phyloP scores from a whole-genome alignment of 495 filamentous ascomycete species.

The Penicillium arizonense region DNA sequence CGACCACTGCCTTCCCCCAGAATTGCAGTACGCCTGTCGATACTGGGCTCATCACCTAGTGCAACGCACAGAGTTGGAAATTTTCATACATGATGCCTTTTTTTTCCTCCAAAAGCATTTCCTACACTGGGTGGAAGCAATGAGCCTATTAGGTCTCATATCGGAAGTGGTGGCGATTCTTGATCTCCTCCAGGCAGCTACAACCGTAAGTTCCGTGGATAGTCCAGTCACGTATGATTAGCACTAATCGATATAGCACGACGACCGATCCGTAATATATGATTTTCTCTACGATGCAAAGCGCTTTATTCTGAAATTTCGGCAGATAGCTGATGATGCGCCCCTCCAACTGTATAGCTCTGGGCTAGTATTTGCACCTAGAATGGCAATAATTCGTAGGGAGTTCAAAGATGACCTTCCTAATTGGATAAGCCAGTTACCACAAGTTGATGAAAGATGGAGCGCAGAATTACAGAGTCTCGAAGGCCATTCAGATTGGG shows the following conservation, averaged over 20 bases:
- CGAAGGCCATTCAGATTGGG: conserved; percentile 13
- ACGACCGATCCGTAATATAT: not conserved
- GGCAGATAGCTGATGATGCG: conserved; percentile 28
- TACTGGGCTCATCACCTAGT: conserved; percentile 28
- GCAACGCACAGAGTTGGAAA: not conserved
- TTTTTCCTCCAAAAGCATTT: not conserved
- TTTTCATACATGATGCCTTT: not conserved
- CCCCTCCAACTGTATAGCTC: conserved; percentile 1
- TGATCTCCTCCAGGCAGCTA: not conserved
- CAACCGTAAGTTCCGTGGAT: not conserved
- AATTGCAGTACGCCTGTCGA: conserved; percentile 40
- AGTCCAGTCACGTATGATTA: not conserved
- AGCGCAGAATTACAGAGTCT: conserved; percentile 15
- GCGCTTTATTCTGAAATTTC: conserved; percentile 30
- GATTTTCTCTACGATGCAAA: conserved; percentile 31
- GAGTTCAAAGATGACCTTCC: not conserved
- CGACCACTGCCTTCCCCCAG: conserved; percentile 20
- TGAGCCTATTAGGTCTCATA: conserved; percentile 21
- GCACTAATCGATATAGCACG: too few species aligned
- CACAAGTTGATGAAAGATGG: conserved; percentile 11
- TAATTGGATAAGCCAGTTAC: not conserved
- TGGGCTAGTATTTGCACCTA: conserved; percentile 33
- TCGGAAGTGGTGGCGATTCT: not conserved
- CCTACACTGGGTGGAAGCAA: conserved; percentile 10
- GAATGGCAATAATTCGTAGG: conserved; percentile 20